phyloP scores from a whole-genome alignment of 2,329 filamentous ascomycete genomes.

The Dactylonectria macrodidyma region DNA sequence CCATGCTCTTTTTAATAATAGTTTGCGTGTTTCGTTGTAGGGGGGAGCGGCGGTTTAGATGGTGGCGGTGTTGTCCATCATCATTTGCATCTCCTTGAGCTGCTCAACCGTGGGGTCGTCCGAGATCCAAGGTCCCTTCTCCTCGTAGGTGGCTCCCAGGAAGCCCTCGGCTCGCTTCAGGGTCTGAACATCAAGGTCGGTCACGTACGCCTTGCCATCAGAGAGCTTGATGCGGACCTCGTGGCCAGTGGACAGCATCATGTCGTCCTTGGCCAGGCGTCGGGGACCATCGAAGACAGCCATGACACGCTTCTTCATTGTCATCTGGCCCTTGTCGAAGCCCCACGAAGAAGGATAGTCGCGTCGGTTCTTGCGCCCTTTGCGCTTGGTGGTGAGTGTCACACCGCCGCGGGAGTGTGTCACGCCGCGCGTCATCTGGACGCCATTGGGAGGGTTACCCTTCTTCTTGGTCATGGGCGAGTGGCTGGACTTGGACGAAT shows the following conservation, averaged over 20 bases:
- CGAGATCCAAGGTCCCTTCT: conserved; percentile 88
- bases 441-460: conserved; percentile 68
- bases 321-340: conserved; percentile 93
- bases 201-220: conserved; percentile 85
- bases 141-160: conserved; percentile 83
- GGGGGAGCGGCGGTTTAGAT: conserved; percentile 36
- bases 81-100: conserved; percentile 72
- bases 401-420: conserved; percentile 85
- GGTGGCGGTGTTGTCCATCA: conserved; percentile 51
- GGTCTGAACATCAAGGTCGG: conserved; percentile 93
- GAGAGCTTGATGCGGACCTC: conserved; percentile 90
- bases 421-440: conserved; percentile 79
- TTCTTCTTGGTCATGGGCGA: conserved; percentile 67
- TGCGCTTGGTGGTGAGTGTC: conserved; percentile 68
- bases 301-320: conserved; percentile 96
- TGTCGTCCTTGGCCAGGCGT: conserved; percentile 96
- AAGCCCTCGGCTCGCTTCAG: conserved; percentile 88
- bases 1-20: conserved; percentile 45
- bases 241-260: conserved; percentile 97
- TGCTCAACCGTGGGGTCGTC: conserved; percentile 78
- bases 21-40: conserved; percentile 36
- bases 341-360: conserved; percentile 97
- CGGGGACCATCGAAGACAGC: conserved; percentile 92
- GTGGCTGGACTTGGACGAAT: conserved; percentile 61
- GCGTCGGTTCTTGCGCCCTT: conserved; percentile 89